Base-by-base conservation (phyloP, 495 filamentous ascomycete species). In the Neurospora sp. region DNA sequence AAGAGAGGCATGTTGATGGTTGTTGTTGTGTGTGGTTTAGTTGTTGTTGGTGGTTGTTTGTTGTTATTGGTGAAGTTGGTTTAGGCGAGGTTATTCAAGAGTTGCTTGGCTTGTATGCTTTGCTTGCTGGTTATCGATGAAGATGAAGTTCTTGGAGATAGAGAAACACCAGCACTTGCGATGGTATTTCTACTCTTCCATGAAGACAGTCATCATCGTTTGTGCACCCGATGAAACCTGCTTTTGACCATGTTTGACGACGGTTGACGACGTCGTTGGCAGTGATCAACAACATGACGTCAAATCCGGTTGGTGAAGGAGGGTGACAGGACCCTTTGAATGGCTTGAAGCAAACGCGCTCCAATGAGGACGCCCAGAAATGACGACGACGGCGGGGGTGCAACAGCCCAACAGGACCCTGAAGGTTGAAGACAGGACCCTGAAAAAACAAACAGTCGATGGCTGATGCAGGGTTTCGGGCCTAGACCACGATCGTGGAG, bases 1-100 rank as follows among this genome's bases (percentile, higher is more conserved):
- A 87, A 87, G 71, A 87, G 77, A 79, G 84, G 84, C 85, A 87
- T 87, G 39, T 75, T 84, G 76, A 71, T 48, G 23, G 39, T 38
- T 66, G 74, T 40, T 48, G 20, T 59, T 8, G 27, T 27, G 27
- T 72, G 41, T 35, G 40, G n/a, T 73, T 66, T 46, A 4, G 42
- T 9, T n/a, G 42, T 46, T 10, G 20, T 54, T 69, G 20, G 23
- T 44, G 7, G 39, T n/a, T n/a, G n/a, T n/a, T n/a, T n/a, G 42
- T 9, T n/a, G 42, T 46, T 10, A 18, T 54, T 69, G 20, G 23
- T 44, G 7, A 35, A 66, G 62, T 39, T 70, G 70, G 20, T 20
- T 40, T 41, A 27, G 69, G 7, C 71, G 69, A 46, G 31, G 35
- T 48, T 2, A 14, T 38, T 38, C 6, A 38, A 5, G 37, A 0